Conservation (phyloP, 2,329 filamentous ascomycete species). For the Colletotrichum chrysophilum region DNA sequence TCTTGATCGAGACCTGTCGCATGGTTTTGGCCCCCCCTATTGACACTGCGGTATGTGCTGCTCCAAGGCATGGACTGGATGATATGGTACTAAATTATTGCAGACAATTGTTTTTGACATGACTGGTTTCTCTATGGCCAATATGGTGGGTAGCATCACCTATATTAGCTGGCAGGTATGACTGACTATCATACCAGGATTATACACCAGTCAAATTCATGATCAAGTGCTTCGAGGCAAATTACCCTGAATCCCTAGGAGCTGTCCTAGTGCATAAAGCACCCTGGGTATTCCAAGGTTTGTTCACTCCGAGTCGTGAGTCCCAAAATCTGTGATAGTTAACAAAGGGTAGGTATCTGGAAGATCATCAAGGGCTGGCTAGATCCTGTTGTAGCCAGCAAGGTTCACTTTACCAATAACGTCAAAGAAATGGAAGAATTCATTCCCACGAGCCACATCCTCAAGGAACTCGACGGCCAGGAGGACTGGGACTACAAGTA, state of each 20-base stretch:
- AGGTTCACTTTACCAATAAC: slow-evolving; percentile 91
- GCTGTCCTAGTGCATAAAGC: slow-evolving; percentile 93
- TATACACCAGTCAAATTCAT: slow-evolving; percentile 98
- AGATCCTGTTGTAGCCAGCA: slow-evolving; percentile 92
- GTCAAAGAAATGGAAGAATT: slow-evolving; percentile 79
- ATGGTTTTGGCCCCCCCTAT: slow-evolving; percentile 80
- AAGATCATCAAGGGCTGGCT: slow-evolving; percentile 95
- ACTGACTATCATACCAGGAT: slow-evolving; percentile 58
- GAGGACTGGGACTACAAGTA: slow-evolving; percentile 88
- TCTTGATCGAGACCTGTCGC: slow-evolving; percentile 91
- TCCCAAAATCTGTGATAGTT: neutral
- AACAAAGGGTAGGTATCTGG: slow-evolving; percentile 76
- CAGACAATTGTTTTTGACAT: slow-evolving; percentile 95
- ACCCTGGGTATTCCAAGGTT: slow-evolving; percentile 95
- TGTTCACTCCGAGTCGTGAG: slow-evolving; percentile 31
- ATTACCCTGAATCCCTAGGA: slow-evolving; percentile 93
- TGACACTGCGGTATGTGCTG: slow-evolving; percentile 84
- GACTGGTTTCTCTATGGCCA: slow-evolving; percentile 90
- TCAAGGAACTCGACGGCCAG: slow-evolving; percentile 83
- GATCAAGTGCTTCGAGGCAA: slow-evolving; percentile 99
- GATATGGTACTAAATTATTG: neutral
- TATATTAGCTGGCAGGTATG: neutral
- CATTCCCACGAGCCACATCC: slow-evolving; percentile 73
- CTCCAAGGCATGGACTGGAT: neutral
- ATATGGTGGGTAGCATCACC: slow-evolving; percentile 70